Evolutionary conservation across 441 rosid species (phyloP).

Genomic region (Daphne laureola): DNA sequence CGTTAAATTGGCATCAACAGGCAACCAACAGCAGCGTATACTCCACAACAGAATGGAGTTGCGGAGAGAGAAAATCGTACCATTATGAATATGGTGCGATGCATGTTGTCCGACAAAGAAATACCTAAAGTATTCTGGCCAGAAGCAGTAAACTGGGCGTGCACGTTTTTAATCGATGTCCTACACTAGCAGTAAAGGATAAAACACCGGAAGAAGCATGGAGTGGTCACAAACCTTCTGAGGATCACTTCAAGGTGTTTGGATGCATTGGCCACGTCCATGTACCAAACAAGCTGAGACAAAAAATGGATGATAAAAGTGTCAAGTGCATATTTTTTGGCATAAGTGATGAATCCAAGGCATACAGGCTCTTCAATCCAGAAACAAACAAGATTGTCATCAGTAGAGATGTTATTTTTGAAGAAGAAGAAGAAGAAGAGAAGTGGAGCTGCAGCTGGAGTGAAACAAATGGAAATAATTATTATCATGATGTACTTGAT

Average conservation of each 20-base stretch:
- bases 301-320: background rate
- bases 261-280: background rate
- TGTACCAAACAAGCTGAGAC: background rate
- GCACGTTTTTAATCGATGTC: background rate
- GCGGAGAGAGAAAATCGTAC: background rate
- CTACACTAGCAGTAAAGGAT: too few relatives aligned
- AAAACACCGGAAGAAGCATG: background rate
- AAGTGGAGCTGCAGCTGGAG: too few relatives aligned
- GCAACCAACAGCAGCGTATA: background rate
- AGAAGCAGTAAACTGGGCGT: background rate
- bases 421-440: too few relatives aligned
- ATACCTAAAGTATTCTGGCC: background rate
- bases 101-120: background rate
- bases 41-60: background rate
- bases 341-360: background rate
- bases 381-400: background rate
- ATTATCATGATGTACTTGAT: too few relatives aligned
- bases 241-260: background rate
- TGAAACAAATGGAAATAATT: too few relatives aligned
- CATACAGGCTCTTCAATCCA: background rate
- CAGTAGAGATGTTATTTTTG: background rate
- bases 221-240: background rate
- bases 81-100: background rate
- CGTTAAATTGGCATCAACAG: background rate
- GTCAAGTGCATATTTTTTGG: background rate